These are phyloP conservation scores for Boletus sp. DNA, from an alignment of 768 basidiomycete genomes.

Conservation along the genomic window DNA sequence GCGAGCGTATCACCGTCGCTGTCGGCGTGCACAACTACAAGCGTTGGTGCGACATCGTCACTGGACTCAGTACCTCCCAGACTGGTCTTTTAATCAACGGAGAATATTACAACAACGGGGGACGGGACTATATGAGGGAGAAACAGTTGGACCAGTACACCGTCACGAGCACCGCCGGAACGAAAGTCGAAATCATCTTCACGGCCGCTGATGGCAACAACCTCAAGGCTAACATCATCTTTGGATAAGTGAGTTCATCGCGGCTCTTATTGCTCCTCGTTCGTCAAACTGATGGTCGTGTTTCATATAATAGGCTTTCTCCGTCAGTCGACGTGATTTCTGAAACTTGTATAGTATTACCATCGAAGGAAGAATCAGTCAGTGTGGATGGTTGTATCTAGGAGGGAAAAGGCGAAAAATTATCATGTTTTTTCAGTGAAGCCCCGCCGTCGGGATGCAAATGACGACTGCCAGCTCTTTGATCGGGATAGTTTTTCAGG, in stretches of 20 bases:
- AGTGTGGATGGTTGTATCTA: neutral
- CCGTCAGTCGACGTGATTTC: no score
- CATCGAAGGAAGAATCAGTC: neutral
- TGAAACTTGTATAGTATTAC: no score
- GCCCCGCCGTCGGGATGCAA: no score
- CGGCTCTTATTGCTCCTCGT: neutral
- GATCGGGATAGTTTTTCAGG: no score
- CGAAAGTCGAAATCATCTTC: neutral
- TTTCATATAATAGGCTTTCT: neutral
- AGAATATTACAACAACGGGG: constrained; percentile 26
- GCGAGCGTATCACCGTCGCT: constrained; percentile 34
- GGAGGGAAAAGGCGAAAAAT: neutral
- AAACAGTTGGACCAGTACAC: constrained; percentile 6
- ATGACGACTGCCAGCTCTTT: no score
- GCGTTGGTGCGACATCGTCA: constrained; percentile 6
- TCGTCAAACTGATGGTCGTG: neutral
- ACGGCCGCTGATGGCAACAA: constrained; percentile 7
- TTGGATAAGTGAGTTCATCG: constrained; percentile 1
- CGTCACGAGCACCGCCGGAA: constrained; percentile 5
- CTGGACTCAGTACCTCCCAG: neutral
- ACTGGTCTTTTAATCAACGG: constrained; percentile 22
- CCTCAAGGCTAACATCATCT: constrained; percentile 4
- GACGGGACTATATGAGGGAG: constrained; percentile 4
- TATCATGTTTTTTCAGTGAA: neutral
- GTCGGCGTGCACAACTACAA: constrained; percentile 41